Conservation (phyloP, 192 early-diverging fungal genomes). For the Coemansia sp. region DNA sequence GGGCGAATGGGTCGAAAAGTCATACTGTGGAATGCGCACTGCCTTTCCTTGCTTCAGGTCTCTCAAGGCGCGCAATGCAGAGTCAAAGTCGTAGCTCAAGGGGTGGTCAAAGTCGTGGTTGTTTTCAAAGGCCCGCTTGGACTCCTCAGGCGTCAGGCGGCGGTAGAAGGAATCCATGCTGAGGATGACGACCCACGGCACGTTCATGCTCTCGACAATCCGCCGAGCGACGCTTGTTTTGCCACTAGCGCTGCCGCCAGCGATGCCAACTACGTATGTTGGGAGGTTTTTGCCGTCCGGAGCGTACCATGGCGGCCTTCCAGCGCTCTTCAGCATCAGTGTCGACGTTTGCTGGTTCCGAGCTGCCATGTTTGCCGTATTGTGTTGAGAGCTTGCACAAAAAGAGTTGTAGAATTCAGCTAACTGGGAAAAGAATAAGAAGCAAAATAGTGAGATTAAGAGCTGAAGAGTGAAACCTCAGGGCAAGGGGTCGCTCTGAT, state of each 20-base stretch:
- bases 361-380: neutral
- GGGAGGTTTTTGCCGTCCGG: conserved; percentile 64
- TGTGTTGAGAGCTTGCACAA: neutral
- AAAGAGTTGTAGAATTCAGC: neutral
- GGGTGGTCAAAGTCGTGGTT: conserved; percentile 95
- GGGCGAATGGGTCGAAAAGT: conserved; percentile 85
- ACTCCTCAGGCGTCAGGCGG: conserved; percentile 75
- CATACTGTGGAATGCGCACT: conserved; percentile 87
- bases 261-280: conserved; percentile 73
- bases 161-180: conserved; percentile 99
- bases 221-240: conserved; percentile 79
- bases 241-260: conserved; percentile 82
- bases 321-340: conserved; percentile 53
- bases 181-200: conserved; percentile 85
- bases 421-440: neutral
- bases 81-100: conserved; percentile 82
- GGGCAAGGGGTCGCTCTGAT: neutral
- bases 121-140: conserved; percentile 61
- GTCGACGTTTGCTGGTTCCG: conserved; percentile 27
- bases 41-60: conserved; percentile 79
- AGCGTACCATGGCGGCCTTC: conserved; percentile 52
- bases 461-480: neutral
- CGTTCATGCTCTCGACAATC: conserved; percentile 72
- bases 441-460: neutral
- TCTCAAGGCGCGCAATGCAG: conserved; percentile 66